Conservation (phyloP, 108 stramenopile genomes). For the Skeletonema grethae region DNA sequence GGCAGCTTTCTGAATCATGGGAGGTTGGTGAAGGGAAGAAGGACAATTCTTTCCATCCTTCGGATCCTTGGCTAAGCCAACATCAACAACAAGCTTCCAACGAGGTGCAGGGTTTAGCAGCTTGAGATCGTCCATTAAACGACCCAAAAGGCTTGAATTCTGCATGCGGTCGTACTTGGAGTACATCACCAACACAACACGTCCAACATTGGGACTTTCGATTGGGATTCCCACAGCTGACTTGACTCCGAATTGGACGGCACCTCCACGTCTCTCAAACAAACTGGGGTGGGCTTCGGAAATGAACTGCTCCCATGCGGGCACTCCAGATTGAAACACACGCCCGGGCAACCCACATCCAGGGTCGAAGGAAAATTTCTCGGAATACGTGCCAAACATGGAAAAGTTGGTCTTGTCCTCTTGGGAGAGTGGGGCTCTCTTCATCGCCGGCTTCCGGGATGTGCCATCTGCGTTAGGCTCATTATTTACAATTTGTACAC, state of each 20-base stretch:
- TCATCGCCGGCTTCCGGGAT: conserved; percentile 10
- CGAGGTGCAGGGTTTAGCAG: conserved; percentile 82
- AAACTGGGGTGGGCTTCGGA: conserved; percentile 65
- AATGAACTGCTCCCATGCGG: conserved; percentile 83
- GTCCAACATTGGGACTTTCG: conserved; percentile 82
- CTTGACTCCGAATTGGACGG: conserved; percentile 83
- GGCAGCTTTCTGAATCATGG: not conserved
- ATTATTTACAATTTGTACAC: conserved; percentile 30
- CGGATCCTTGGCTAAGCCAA: conserved; percentile 10
- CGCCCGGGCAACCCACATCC: conserved; percentile 90
- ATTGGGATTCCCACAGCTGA: conserved; percentile 84
- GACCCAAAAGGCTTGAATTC: conserved; percentile 64
- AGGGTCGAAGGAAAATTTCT: conserved; percentile 85
- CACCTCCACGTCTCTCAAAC: conserved; percentile 88
- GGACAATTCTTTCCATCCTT: not conserved
- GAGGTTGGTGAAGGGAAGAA: conserved; percentile 8
- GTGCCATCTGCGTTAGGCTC: not conserved
- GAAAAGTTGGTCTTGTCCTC: conserved; percentile 65
- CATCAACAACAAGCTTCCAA: conserved; percentile 89
- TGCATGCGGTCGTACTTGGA: conserved; percentile 69
- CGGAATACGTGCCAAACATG: conserved; percentile 83
- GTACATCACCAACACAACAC: conserved; percentile 79
- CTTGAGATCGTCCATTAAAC: conserved; percentile 72
- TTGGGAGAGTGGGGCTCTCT: conserved; percentile 21
- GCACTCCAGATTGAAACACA: conserved; percentile 64